These are phyloP conservation scores for Nemania bipapillata DNA, from an alignment of 2,329 filamentous ascomycete species.

Conservation along the genomic window DNA sequence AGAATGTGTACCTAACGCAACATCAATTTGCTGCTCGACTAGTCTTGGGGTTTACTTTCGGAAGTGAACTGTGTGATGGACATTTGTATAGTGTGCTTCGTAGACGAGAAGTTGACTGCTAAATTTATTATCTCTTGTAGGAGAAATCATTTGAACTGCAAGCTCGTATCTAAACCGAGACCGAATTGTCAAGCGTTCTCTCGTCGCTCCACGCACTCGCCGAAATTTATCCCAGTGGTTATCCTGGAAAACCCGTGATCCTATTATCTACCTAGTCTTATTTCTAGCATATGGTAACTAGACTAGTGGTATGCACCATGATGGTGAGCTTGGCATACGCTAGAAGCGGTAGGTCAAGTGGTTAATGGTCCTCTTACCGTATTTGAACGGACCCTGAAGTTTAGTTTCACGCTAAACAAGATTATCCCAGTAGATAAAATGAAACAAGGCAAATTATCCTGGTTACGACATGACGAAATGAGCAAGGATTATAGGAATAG, in stretches of 20 bases:
- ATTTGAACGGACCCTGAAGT: neutral
- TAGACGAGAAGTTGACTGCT: neutral
- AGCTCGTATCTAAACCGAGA: too few species aligned
- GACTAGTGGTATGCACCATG: neutral
- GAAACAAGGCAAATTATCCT: slow-evolving; percentile 21
- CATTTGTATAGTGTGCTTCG: neutral
- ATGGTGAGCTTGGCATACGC: neutral
- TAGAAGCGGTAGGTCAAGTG: neutral
- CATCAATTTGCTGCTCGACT: neutral
- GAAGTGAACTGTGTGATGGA: neutral
- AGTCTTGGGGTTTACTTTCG: neutral
- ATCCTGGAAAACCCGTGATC: neutral
- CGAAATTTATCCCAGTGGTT: neutral
- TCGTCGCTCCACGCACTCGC: neutral
- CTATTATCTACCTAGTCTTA: too few species aligned
- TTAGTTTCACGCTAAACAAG: neutral
- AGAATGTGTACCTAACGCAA: too few species aligned
- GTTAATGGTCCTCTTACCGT: neutral
- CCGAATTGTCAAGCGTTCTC: neutral
- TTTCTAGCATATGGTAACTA: neutral
- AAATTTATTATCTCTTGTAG: neutral
- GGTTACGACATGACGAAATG: neutral
- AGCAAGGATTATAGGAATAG: neutral
- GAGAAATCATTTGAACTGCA: neutral
- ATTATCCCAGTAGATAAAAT: neutral